These are phyloP conservation scores for Sechiopsis laciniata DNA, from an alignment of 306 rosid species.

Conservation along the genomic window DNA sequence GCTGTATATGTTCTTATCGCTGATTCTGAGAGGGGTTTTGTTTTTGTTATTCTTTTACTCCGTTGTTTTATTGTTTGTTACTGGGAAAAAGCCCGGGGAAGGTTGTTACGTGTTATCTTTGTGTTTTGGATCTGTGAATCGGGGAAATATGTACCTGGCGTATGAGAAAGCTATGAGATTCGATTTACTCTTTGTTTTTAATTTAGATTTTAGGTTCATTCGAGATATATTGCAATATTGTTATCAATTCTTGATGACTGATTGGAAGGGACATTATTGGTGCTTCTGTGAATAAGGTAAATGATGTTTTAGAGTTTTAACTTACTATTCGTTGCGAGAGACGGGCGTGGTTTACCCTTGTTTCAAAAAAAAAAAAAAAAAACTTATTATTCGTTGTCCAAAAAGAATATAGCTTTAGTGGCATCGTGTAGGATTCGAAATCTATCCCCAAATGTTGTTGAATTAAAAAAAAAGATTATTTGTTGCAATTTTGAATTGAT, in stretches of 20 bases:
- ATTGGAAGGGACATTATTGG: not conserved
- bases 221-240: not conserved
- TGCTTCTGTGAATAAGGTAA: not conserved
- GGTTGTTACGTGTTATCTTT: not conserved
- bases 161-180: not conserved
- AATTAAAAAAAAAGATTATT: too few species aligned
- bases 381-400: too few species aligned
- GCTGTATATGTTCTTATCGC: not conserved
- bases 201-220: constrained; percentile 1
- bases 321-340: too few species aligned
- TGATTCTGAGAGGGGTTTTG: not conserved
- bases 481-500: not conserved
- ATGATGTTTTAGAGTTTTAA: not conserved
- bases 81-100: not conserved
- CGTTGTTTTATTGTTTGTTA: not conserved
- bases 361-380: too few species aligned
- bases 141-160: not conserved
- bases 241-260: not conserved
- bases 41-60: not conserved
- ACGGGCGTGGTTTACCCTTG: too few species aligned
- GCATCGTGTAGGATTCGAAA: too few species aligned
- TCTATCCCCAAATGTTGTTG: too few species aligned
- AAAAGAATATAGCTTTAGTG: too few species aligned
- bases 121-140: constrained; percentile 1
- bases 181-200: not conserved